A percentile compares a stretch with the other conserved stretches of the same genome.
Conservation (phyloP, 169 alveolate genomes). For the Eimeria acervulina region DNA sequence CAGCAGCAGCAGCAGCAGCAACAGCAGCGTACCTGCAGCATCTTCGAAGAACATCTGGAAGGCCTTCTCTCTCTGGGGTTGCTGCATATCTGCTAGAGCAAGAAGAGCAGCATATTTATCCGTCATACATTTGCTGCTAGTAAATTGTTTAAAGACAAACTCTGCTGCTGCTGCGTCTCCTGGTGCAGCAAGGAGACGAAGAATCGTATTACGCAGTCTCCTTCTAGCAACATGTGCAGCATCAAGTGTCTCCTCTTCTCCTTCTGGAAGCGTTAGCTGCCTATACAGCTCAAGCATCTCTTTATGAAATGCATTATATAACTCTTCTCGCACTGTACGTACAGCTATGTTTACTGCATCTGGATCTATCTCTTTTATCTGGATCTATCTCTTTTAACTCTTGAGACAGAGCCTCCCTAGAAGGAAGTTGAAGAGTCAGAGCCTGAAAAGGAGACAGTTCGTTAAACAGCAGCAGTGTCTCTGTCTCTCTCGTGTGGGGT, state of each 20-base stretch:
- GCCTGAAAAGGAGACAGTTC: background rate
- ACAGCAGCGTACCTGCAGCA: conserved; percentile 74
- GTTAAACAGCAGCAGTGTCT: background rate
- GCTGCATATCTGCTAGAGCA: conserved; percentile 27
- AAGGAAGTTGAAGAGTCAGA: conserved; percentile 69
- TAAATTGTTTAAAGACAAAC: conserved; percentile 65
- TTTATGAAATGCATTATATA: conserved; percentile 44
- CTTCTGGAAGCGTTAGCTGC: conserved; percentile 75
- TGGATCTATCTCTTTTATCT: conserved; percentile 84
- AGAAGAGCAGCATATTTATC: conserved; percentile 72
- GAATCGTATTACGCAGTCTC: conserved; percentile 83
- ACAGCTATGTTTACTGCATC: conserved; percentile 83
- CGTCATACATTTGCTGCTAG: conserved; percentile 71
- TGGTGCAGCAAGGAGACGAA: conserved; percentile 77
- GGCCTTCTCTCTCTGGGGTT: conserved; percentile 47
- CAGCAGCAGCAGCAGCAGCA: too few relatives aligned
- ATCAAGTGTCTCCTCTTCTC: background rate
- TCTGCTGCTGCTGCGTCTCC: conserved; percentile 56
- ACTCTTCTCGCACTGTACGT: conserved; percentile 78
- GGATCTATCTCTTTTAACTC: conserved; percentile 81
- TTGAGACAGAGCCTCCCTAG: conserved; percentile 36
- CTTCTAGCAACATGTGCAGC: conserved; percentile 35
- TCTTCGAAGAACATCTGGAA: conserved; percentile 73
- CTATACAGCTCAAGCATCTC: conserved; percentile 82
- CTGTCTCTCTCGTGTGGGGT: too few relatives aligned